Conservation (phyloP, 768 basidiomycete genomes). For the Leccinum pellstonianum region DNA sequence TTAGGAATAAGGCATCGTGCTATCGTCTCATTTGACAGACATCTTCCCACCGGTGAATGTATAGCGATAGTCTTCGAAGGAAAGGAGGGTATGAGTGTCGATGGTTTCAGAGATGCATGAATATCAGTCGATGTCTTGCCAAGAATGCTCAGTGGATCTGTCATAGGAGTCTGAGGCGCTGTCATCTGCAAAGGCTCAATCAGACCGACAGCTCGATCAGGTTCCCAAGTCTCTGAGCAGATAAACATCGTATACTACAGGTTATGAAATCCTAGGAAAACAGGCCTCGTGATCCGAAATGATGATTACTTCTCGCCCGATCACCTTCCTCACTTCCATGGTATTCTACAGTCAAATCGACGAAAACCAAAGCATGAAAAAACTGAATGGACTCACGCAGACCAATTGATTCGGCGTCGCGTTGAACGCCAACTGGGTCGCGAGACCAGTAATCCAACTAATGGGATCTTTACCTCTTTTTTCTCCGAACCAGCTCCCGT, state of each 20-base stretch:
- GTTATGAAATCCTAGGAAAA: slow-evolving; percentile 23
- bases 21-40: no score
- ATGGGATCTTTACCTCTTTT: slow-evolving; percentile 52
- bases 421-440: slow-evolving; percentile 46
- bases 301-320: slow-evolving; percentile 68
- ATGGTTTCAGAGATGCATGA: no score
- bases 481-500: slow-evolving; percentile 12
- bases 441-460: slow-evolving; percentile 27
- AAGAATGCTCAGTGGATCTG: background rate
- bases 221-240: background rate
- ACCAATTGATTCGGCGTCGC: slow-evolving; percentile 79
- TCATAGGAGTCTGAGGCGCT: background rate
- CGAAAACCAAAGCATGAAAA: slow-evolving; percentile 4
- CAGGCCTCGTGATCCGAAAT: slow-evolving; percentile 67
- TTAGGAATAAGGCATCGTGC: no score
- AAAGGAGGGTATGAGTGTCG: no score
- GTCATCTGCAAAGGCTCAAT: background rate
- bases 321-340: slow-evolving; percentile 59
- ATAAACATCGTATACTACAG: background rate
- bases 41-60: no score
- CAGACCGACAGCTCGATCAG: background rate
- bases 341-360: slow-evolving; percentile 44
- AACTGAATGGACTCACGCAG: slow-evolving; percentile 59
- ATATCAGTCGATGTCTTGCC: background rate
- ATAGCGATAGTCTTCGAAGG: no score